These are phyloP conservation scores for Umbelopsis sp. DNA, from an alignment of 192 early-diverging fungal species.

Conservation along the genomic window DNA sequence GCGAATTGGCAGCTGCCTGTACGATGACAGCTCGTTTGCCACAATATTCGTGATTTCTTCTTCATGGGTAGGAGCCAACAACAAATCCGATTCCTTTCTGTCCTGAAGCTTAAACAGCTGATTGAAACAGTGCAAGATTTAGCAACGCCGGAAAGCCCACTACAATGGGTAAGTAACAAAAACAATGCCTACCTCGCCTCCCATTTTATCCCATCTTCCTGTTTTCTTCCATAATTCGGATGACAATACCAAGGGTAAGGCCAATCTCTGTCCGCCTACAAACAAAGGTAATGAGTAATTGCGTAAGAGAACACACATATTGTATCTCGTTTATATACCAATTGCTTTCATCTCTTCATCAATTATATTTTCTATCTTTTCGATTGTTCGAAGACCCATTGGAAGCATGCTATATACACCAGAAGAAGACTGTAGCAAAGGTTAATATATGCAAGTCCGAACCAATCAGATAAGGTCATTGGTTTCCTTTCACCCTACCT, in stretches of 20 bases:
- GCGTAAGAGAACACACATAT: background rate
- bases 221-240: slow-evolving; percentile 79
- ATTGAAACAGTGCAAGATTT: background rate
- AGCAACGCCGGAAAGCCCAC: background rate
- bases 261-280: slow-evolving; percentile 69
- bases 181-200: slow-evolving; percentile 47
- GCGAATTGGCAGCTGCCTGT: slow-evolving; percentile 78
- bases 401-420: slow-evolving; percentile 87
- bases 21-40: slow-evolving; percentile 63
- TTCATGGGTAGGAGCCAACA: slow-evolving; percentile 89
- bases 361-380: slow-evolving; percentile 79
- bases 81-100: slow-evolving; percentile 68
- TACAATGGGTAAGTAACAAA: background rate
- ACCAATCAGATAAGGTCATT: too few species aligned
- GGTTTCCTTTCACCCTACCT: slow-evolving; percentile 43
- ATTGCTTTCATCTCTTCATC: slow-evolving; percentile 79
- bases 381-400: slow-evolving; percentile 72
- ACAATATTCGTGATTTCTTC: slow-evolving; percentile 87
- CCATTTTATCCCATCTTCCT: slow-evolving; percentile 76
- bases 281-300: background rate
- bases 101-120: slow-evolving; percentile 81
- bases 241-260: slow-evolving; percentile 68
- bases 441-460: background rate
- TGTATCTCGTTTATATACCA: slow-evolving; percentile 40
- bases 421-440: slow-evolving; percentile 64